Percentiles rank a stretch among this genome's conserved stretches.
Evolutionary conservation across 768 basidiomycete species (phyloP).

Genomic region (Daedalea quercina): DNA sequence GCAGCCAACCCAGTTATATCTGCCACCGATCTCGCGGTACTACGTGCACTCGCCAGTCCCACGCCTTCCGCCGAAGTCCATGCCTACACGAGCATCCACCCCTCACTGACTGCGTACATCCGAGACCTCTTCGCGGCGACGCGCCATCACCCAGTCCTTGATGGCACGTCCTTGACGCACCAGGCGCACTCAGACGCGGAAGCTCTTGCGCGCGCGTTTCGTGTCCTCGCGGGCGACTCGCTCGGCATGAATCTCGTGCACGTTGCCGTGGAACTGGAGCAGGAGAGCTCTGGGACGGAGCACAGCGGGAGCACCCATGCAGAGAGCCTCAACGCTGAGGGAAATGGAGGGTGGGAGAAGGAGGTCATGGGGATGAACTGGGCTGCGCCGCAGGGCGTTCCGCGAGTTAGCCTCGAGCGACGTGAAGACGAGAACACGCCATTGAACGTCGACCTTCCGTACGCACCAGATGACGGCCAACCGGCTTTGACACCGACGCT

Average conservation of each 20-base stretch:
- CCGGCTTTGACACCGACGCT: not conserved
- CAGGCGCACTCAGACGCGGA: slow-evolving; percentile 57
- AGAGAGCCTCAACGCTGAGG: not conserved
- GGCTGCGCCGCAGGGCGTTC: not conserved
- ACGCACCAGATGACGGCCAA: not conserved
- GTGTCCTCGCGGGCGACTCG: slow-evolving; percentile 56
- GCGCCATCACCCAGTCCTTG: slow-evolving; percentile 63
- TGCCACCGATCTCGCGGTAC: slow-evolving; percentile 20
- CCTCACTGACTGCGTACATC: slow-evolving; percentile 54
- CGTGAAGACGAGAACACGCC: not conserved
- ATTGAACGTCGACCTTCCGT: not conserved
- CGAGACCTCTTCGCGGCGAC: slow-evolving; percentile 70
- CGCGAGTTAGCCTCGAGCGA: not conserved
- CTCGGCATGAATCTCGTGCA: slow-evolving; percentile 54
- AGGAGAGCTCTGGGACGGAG: not conserved
- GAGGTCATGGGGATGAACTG: slow-evolving; percentile 1
- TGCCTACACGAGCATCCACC: slow-evolving; percentile 38
- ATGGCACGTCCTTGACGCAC: slow-evolving; percentile 60
- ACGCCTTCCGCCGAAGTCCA: slow-evolving; percentile 9
- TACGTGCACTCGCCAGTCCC: slow-evolving; percentile 22
- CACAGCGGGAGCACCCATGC: not conserved
- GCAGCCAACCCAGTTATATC: slow-evolving; percentile 22
- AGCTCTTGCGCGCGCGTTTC: slow-evolving; percentile 57
- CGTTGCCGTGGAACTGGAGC: slow-evolving; percentile 9
- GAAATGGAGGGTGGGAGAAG: slow-evolving; percentile 2